A percentile compares a stretch with the other conserved stretches of the same genome.
These are phyloP conservation scores for Remersonia thermophila DNA, from an alignment of 2,329 filamentous ascomycete species.

Conservation along the genomic window DNA sequence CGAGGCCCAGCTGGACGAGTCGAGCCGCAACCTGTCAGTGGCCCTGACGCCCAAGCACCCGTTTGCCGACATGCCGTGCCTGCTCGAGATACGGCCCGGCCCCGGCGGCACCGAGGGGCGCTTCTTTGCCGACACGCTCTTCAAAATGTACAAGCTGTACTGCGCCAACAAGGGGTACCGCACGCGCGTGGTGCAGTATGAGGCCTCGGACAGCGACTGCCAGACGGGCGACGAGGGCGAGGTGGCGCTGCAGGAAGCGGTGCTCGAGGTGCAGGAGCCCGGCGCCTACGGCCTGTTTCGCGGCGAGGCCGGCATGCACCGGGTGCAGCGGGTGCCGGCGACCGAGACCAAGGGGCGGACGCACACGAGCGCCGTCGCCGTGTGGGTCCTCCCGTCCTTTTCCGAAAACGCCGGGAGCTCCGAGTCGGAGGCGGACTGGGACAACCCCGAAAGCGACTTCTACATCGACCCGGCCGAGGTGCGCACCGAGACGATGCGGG, in stretches of 20 bases:
- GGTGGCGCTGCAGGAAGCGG: constrained; percentile 67
- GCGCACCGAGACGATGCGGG: constrained; percentile 76
- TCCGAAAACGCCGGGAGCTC: constrained; percentile 41
- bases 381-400: constrained; percentile 83
- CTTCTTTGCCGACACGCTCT: constrained; percentile 75
- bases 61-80: constrained; percentile 78
- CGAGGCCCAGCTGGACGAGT: constrained; percentile 43
- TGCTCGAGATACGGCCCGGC: constrained; percentile 84
- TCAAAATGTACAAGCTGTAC: constrained; percentile 80
- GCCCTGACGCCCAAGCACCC: constrained; percentile 78
- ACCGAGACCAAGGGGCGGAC: constrained; percentile 86
- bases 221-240: constrained; percentile 46
- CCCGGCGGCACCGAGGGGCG: constrained; percentile 85
- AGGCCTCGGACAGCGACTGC: constrained; percentile 55
- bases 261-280: constrained; percentile 66
- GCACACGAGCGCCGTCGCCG: constrained; percentile 84
- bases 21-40: constrained; percentile 58
- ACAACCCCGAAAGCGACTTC: constrained; percentile 83
- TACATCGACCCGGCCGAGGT: constrained; percentile 81
- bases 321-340: constrained; percentile 83
- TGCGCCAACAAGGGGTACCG: constrained; percentile 59
- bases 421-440: constrained; percentile 44
- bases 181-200: constrained; percentile 59
- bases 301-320: constrained; percentile 85
- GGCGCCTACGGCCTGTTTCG: constrained; percentile 74